Percentiles rank a stretch among this genome's conserved stretches.
Evolutionary conservation across 345 rosid species (phyloP).

Genomic region (Melaleuca quinquenervia): DNA sequence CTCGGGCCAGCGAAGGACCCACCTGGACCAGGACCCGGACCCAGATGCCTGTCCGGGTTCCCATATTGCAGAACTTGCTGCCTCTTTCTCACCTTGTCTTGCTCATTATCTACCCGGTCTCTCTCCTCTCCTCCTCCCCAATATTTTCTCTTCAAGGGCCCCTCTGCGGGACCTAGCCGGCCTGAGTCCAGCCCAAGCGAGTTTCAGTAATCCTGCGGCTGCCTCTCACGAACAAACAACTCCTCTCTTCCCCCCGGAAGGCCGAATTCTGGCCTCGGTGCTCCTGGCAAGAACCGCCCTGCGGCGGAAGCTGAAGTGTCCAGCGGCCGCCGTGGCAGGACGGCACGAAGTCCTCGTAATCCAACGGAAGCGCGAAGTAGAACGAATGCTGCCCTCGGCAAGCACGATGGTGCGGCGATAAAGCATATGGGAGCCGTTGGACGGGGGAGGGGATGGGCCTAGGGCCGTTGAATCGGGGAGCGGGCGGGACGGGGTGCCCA

Average conservation of each 20-base stretch:
- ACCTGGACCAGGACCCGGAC: constrained; percentile 7
- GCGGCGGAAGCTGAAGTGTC: constrained; percentile 1
- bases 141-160: constrained; percentile 47
- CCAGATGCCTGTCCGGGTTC: constrained; percentile 22
- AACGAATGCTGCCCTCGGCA: constrained; percentile 82
- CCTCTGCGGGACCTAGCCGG: constrained; percentile 1
- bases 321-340: constrained; percentile 12
- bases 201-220: constrained; percentile 22
- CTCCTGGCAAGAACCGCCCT: constrained; percentile 9
- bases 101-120: constrained; percentile 23
- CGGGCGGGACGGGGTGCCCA: constrained; percentile 11
- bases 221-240: neutral
- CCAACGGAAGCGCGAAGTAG: constrained; percentile 89
- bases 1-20: constrained; percentile 15
- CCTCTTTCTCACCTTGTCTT: constrained; percentile 26
- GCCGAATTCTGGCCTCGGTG: constrained; percentile 22
- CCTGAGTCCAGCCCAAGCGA: constrained; percentile 16
- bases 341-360: constrained; percentile 64
- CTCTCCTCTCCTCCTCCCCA: constrained; percentile 31
- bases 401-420: constrained; percentile 79
- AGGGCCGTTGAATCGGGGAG: constrained; percentile 45
- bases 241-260: neutral
- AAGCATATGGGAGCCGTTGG: constrained; percentile 91
- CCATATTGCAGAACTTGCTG: constrained; percentile 27
- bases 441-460: constrained; percentile 67